Conservation (phyloP, 768 basidiomycete species). For the Lactarius deliciosus region DNA sequence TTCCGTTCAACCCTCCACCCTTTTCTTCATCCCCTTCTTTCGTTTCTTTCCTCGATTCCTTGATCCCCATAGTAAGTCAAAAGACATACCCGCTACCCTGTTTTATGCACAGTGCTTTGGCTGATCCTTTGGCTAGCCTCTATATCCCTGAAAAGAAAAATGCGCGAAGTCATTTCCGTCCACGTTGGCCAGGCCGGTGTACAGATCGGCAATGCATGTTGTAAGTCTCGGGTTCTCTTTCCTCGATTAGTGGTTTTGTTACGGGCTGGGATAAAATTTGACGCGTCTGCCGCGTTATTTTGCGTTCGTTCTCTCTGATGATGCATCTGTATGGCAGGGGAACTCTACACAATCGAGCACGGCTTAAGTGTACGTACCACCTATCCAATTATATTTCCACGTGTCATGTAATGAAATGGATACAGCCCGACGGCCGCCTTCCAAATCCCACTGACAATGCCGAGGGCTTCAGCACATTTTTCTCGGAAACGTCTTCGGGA, state of each 20-base stretch:
- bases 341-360: constrained; percentile 98
- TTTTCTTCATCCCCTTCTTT: constrained; percentile 44
- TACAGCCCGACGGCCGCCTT: constrained; percentile 91
- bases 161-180: constrained; percentile 97
- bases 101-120: constrained; percentile 3
- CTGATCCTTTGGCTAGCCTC: constrained; percentile 19
- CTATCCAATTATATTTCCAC: constrained; percentile 16
- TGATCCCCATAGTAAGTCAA: constrained; percentile 30
- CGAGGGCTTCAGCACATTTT: constrained; percentile 98
- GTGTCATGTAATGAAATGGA: constrained; percentile 29
- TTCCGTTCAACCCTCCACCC: constrained; percentile 34
- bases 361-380: constrained; percentile 80
- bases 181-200: constrained; percentile 99
- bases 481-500: constrained; percentile 94
- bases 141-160: constrained; percentile 39
- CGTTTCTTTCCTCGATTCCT: constrained; percentile 33
- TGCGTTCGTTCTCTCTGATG: constrained; percentile 2
- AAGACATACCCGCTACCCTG: constrained; percentile 21
- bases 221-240: constrained; percentile 53
- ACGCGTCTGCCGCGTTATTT: constrained; percentile 9
- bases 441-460: constrained; percentile 74
- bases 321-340: constrained; percentile 57
- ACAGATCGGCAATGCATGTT: constrained; percentile 98
- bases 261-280: constrained; percentile 28
- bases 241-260: not conserved